Evolutionary conservation across 768 basidiomycete genomes (phyloP).

Genomic region (Clitopilus hobsonii): DNA sequence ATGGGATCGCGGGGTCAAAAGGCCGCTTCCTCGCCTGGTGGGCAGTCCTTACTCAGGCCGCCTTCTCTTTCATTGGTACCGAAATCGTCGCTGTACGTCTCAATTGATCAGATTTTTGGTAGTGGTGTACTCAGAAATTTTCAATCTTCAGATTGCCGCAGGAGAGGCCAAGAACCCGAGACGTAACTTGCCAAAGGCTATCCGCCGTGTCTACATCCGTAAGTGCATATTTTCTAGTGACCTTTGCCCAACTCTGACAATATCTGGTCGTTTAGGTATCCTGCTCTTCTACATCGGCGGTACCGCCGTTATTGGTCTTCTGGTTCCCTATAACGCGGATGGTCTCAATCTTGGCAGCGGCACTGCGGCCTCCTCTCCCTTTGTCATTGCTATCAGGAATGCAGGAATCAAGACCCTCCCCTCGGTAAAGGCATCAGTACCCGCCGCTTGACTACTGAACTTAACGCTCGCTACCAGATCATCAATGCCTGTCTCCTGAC

Average conservation of each 20-base stretch:
- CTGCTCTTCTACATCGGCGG: conserved; percentile 73
- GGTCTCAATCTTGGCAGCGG: conserved; percentile 48
- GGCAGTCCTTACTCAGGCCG: conserved; percentile 73
- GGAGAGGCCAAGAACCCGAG: conserved; percentile 91
- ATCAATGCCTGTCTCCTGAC: conserved; percentile 83
- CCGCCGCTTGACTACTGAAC: too few relatives aligned
- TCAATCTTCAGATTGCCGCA: conserved; percentile 61
- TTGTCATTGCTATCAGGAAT: conserved; percentile 83
- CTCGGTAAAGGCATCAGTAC: too few relatives aligned
- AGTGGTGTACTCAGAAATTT: conserved; percentile 2
- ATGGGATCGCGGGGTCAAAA: conserved; percentile 55
- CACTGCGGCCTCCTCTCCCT: conserved; percentile 75
- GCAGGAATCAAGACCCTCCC: conserved; percentile 88
- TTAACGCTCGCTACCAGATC: conserved; percentile 32
- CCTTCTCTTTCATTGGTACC: conserved; percentile 90
- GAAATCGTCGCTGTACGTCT: conserved; percentile 83
- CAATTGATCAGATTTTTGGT: too few relatives aligned
- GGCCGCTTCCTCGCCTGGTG: conserved; percentile 69
- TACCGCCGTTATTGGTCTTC: conserved; percentile 74
- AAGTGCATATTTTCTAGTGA: conserved; percentile 10
- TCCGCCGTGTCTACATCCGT: conserved; percentile 71
- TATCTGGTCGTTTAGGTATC: conserved; percentile 72
- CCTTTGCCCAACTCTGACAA: too few relatives aligned
- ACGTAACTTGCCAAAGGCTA: conserved; percentile 56
- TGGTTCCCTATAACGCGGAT: conserved; percentile 68